A percentile compares a stretch with the other conserved stretches of the same genome.
Evolutionary conservation across 2,329 filamentous ascomycete genomes (phyloP).

Genomic region (Malbranchea cinnamomea): DNA sequence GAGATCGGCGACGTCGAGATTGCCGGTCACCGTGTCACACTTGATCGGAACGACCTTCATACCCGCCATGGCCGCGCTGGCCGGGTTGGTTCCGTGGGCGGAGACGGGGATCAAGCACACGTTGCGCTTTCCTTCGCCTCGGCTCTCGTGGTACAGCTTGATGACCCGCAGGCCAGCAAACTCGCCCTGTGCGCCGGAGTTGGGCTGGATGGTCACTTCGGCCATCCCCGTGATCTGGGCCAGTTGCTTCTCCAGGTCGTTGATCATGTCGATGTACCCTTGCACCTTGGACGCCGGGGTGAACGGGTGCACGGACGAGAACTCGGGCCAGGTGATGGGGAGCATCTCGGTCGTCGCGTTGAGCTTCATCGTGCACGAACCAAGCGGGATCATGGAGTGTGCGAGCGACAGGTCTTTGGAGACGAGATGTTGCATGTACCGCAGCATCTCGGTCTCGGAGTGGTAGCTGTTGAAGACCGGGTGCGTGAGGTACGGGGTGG

Average conservation of each 20-base stretch:
- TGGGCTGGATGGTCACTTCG: constrained; percentile 79
- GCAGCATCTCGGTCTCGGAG: constrained; percentile 84
- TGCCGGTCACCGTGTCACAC: constrained; percentile 74
- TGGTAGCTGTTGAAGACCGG: constrained; percentile 91
- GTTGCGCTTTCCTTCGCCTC: constrained; percentile 53
- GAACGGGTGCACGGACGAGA: constrained; percentile 71
- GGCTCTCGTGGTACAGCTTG: constrained; percentile 63
- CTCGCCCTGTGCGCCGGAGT: constrained; percentile 91
- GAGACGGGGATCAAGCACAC: constrained; percentile 92
- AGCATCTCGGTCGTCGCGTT: constrained; percentile 91
- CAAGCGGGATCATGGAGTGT: constrained; percentile 94
- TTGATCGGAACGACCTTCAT: constrained; percentile 90
- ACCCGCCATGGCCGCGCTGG: constrained; percentile 86
- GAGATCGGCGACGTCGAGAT: constrained; percentile 75
- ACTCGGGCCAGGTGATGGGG: constrained; percentile 61
- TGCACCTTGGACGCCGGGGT: constrained; percentile 46
- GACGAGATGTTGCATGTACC: constrained; percentile 85
- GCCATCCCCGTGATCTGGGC: constrained; percentile 79
- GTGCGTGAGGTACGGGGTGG: constrained; percentile 66
- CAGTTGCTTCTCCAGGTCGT: constrained; percentile 59
- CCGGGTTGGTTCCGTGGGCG: constrained; percentile 90
- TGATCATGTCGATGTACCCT: constrained; percentile 57
- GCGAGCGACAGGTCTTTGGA: constrained; percentile 88
- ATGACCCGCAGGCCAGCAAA: constrained; percentile 84
- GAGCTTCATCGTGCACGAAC: constrained; percentile 97